Conservation (phyloP, 495 filamentous ascomycete genomes). For the Penicillium lividum region DNA sequence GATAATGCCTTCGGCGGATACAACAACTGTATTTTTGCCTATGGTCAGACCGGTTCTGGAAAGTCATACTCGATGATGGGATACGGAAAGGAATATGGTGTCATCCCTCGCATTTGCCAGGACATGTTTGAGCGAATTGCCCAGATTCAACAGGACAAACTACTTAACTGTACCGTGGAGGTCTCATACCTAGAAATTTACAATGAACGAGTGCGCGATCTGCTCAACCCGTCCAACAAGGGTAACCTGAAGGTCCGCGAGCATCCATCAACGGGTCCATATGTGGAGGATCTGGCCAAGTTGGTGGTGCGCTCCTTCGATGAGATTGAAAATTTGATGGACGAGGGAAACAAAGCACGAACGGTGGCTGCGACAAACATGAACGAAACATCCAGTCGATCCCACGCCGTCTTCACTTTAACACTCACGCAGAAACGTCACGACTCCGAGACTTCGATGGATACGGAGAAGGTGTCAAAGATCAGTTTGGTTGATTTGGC, state of each 20-base stretch:
- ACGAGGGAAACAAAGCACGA: constrained; percentile 97
- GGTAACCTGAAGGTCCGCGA: constrained; percentile 96
- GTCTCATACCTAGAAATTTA: constrained; percentile 99
- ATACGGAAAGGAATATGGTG: constrained; percentile 92
- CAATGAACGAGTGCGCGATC: constrained; percentile 95
- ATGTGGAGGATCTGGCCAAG: constrained; percentile 97
- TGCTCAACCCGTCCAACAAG: constrained; percentile 94
- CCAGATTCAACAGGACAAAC: constrained; percentile 72
- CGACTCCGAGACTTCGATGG: constrained; percentile 92
- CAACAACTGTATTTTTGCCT: constrained; percentile 99
- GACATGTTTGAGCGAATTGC: constrained; percentile 92
- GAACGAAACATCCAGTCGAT: constrained; percentile 99
- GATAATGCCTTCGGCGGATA: constrained; percentile 99
- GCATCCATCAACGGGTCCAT: constrained; percentile 95
- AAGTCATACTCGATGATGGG: constrained; percentile 99
- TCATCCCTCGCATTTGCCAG: constrained; percentile 97
- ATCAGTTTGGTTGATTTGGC: constrained; percentile 98
- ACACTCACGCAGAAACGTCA: constrained; percentile 93
- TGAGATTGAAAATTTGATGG: constrained; percentile 97
- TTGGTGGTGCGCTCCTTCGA: constrained; percentile 94
- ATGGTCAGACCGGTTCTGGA: constrained; percentile 97
- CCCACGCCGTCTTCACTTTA: constrained; percentile 96
- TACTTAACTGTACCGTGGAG: constrained; percentile 87
- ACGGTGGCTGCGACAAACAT: constrained; percentile 99
- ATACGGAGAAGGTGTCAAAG: constrained; percentile 95